Evolutionary conservation across 2,329 filamentous ascomycete species (phyloP).

Genomic region (Arthroderma uncinatum): DNA sequence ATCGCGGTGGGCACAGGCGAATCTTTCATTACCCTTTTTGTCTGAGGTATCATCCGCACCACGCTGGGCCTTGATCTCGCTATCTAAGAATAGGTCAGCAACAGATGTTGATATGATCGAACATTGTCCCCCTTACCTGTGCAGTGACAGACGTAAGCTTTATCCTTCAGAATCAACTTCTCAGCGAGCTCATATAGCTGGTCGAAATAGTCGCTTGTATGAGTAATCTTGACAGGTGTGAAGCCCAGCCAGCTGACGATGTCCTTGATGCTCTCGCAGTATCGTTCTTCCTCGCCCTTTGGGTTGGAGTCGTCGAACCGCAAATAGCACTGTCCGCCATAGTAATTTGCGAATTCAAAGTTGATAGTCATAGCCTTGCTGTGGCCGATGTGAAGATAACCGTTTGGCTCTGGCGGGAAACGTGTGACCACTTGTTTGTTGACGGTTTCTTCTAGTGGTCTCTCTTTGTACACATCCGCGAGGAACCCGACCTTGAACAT

Average conservation of each 20-base stretch:
- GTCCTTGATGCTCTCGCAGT: slow-evolving; percentile 79
- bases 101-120: background rate
- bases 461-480: slow-evolving; percentile 57
- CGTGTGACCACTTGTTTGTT: slow-evolving; percentile 45
- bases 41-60: slow-evolving; percentile 35
- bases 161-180: slow-evolving; percentile 60
- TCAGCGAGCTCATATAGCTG: slow-evolving; percentile 80
- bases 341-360: slow-evolving; percentile 81
- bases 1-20: slow-evolving; percentile 68
- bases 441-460: slow-evolving; percentile 40
- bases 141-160: slow-evolving; percentile 78
- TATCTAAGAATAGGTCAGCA: slow-evolving; percentile 37
- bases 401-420: slow-evolving; percentile 83
- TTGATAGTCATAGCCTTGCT: slow-evolving; percentile 93
- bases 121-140: slow-evolving; percentile 35
- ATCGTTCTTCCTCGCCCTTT: slow-evolving; percentile 80
- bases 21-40: slow-evolving; percentile 49
- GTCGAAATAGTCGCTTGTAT: slow-evolving; percentile 85
- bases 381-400: slow-evolving; percentile 86
- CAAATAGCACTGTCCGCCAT: slow-evolving; percentile 65
- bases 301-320: slow-evolving; percentile 95
- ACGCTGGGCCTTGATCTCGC: slow-evolving; percentile 75
- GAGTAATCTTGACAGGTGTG: slow-evolving; percentile 64
- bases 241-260: slow-evolving; percentile 76
- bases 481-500: slow-evolving; percentile 78